Evolutionary conservation across 768 basidiomycete genomes (phyloP), one percentile per base, ranked within the genome.

Genomic region (Psilocybe sp.): DNA sequence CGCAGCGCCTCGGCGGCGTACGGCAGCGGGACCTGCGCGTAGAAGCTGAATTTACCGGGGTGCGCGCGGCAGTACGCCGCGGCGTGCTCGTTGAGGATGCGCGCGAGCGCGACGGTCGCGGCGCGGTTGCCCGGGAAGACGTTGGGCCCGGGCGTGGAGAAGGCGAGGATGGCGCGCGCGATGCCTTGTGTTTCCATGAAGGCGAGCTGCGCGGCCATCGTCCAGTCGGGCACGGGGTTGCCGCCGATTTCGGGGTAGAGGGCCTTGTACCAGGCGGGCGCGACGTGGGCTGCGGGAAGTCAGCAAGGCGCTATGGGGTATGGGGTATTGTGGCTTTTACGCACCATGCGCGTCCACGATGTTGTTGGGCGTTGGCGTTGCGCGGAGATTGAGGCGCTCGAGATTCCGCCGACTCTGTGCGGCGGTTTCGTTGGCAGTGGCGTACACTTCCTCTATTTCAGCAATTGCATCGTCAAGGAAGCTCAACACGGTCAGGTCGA

Each of bases 121-220:
- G 8, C 16, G 45, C 62, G 58, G 31, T 65, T 57, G 4, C 67
- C 64, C 34, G 53, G 54, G 47, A 46, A 69, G 15, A 68, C 67
- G 53, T 68, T 67, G 18, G 67, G 64, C 13, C 60, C 64, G 40
- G 69, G 69, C 12, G 64, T 57, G 13, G 67, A 68, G 57, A 69
- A 68, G 14, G 63, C 59, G 46, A 69, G 53, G 20, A 69, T 53
- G 19, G 65, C 60, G 45, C 58, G 61, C 11, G 57, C 51, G 34
- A 69, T 67, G 18, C 67, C 65, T 47, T 69, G 56, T 1, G 60
- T 54, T 2, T 56, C 58, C 69, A 71, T 71, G 51, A 71, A 71
- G 1, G 53, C 40, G 13, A 68, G 52, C 35, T 69, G 59, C 7
- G 53, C 50, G 14, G 40, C 28, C 36, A 69, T 40, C 23, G 65